Evolutionary conservation across 2,329 filamentous ascomycete species (phyloP).

Genomic region (Ilyonectria destructans): DNA sequence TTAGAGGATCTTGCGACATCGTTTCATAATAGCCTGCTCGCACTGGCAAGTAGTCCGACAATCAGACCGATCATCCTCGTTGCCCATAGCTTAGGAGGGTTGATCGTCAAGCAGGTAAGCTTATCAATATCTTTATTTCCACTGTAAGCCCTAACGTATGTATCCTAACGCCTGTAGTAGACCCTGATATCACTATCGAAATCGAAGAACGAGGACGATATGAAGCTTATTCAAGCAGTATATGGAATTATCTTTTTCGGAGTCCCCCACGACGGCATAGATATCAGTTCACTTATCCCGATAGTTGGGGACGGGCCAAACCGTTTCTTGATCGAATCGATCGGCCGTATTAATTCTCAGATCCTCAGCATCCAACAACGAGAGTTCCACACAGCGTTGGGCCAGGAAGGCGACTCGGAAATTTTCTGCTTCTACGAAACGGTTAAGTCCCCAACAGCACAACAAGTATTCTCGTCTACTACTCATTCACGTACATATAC

Average conservation of each 20-base stretch:
- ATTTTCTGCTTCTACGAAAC: slow-evolving; percentile 49
- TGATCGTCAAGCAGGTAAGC: slow-evolving; percentile 26
- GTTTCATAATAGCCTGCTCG: slow-evolving; percentile 11
- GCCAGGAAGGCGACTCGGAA: slow-evolving; percentile 31
- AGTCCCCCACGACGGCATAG: slow-evolving; percentile 8
- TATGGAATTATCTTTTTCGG: slow-evolving; percentile 33
- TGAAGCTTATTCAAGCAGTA: slow-evolving; percentile 1
- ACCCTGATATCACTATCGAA: slow-evolving; percentile 11
- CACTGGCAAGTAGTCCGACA: background rate
- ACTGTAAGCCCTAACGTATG: too few relatives aligned
- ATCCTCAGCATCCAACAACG: slow-evolving; percentile 19
- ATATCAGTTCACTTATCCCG: slow-evolving; percentile 21
- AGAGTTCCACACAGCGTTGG: slow-evolving; percentile 31
- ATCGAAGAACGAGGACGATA: slow-evolving; percentile 13
- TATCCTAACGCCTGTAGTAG: too few relatives aligned
- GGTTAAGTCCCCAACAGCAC: slow-evolving; percentile 41
- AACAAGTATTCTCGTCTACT: slow-evolving; percentile 27
- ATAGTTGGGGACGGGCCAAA: slow-evolving; percentile 32
- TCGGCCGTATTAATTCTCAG: slow-evolving; percentile 20
- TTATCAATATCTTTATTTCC: too few relatives aligned
- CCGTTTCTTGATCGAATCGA: slow-evolving; percentile 26
- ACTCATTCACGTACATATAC: background rate
- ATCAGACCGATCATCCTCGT: slow-evolving; percentile 23
- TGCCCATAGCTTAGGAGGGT: slow-evolving; percentile 27
- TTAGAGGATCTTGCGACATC: background rate